Evolutionary conservation across 2,329 filamentous ascomycete genomes (phyloP).

Genomic region (Epichloe amarillans): DNA sequence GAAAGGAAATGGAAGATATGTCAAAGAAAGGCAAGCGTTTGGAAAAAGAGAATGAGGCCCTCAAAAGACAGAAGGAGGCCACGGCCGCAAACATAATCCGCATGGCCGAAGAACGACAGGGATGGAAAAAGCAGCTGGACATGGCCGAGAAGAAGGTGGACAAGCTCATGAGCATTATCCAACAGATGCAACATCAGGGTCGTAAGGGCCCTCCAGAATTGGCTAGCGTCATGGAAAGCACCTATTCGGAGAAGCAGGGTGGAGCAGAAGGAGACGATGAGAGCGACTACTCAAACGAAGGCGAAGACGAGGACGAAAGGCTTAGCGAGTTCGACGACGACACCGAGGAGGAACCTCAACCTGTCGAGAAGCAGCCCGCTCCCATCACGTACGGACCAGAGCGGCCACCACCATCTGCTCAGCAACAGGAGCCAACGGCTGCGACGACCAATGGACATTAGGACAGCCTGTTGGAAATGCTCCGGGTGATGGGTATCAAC

Average conservation of each 20-base stretch:
- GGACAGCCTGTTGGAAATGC: slow-evolving; percentile 9
- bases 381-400: slow-evolving; percentile 35
- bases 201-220: slow-evolving; percentile 58
- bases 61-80: slow-evolving; percentile 85
- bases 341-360: slow-evolving; percentile 36
- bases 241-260: slow-evolving; percentile 40
- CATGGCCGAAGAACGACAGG: slow-evolving; percentile 91
- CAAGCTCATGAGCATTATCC: slow-evolving; percentile 86
- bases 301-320: slow-evolving; percentile 39
- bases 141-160: slow-evolving; percentile 59
- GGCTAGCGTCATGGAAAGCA: slow-evolving; percentile 45
- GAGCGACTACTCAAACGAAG: slow-evolving; percentile 51
- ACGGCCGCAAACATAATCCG: slow-evolving; percentile 91
- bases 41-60: slow-evolving; percentile 86
- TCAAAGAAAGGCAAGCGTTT: slow-evolving; percentile 95
- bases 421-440: slow-evolving; percentile 6
- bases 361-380: slow-evolving; percentile 18
- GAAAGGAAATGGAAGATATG: slow-evolving; percentile 99
- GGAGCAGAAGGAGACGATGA: slow-evolving; percentile 38
- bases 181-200: slow-evolving; percentile 91
- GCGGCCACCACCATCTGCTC: slow-evolving; percentile 28
- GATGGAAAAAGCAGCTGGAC: slow-evolving; percentile 55
- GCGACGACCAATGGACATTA: slow-evolving; percentile 31
- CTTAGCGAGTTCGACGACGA: slow-evolving; percentile 53
- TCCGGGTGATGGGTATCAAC: neutral